Evolutionary conservation across 192 early-diverging fungal species (phyloP).

Genomic region (Rhizophlyctis rosea): DNA sequence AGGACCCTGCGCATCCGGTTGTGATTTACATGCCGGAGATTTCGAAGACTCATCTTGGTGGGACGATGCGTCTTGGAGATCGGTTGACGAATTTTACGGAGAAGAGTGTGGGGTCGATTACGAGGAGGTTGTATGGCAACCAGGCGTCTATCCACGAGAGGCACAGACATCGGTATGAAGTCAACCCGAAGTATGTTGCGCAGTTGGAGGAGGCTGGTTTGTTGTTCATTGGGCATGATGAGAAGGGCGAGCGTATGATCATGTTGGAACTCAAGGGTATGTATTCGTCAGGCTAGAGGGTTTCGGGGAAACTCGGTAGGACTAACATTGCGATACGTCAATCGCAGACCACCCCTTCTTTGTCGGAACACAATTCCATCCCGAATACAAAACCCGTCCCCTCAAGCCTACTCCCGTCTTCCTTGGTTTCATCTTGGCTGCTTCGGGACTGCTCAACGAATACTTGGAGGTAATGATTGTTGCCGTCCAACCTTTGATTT

Average conservation of each 20-base stretch:
- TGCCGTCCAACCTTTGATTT: not conserved
- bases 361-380: conserved; percentile 94
- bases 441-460: conserved; percentile 65
- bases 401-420: conserved; percentile 89
- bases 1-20: conserved; percentile 66
- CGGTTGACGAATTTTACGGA: conserved; percentile 69
- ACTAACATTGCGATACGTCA: too few species aligned
- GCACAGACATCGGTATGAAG: conserved; percentile 97
- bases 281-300: not conserved
- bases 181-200: conserved; percentile 82
- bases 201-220: conserved; percentile 78
- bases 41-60: conserved; percentile 85
- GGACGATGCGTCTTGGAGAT: conserved; percentile 93
- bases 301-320: too few species aligned
- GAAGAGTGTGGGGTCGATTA: conserved; percentile 56
- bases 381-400: conserved; percentile 95
- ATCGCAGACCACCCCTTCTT: conserved; percentile 84
- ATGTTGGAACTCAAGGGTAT: conserved; percentile 72
- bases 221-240: conserved; percentile 88
- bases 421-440: conserved; percentile 87
- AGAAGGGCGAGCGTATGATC: conserved; percentile 97
- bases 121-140: conserved; percentile 62
- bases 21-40: conserved; percentile 99
- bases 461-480: conserved; percentile 40
- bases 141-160: conserved; percentile 74